phyloP scores from a whole-genome alignment of 371 early-diverging fungal genomes.

The Actinomortierella ambigua region DNA sequence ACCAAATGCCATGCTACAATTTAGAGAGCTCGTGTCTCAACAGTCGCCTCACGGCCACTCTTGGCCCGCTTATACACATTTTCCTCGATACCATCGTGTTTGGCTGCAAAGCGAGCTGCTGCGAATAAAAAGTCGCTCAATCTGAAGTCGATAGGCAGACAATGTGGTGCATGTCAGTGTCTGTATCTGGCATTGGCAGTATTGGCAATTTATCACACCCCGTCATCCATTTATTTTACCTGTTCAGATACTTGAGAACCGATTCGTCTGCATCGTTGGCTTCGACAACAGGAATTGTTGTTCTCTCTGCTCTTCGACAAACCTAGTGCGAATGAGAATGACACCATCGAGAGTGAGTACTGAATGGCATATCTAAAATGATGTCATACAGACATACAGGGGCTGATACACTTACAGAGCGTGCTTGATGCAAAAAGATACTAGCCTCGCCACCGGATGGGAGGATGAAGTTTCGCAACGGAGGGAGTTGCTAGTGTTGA shows the following conservation, averaged over 20 bases:
- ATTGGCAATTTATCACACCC: too few relatives aligned
- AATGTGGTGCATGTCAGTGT: too few relatives aligned
- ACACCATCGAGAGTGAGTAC: conserved; percentile 61
- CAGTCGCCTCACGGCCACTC: conserved; percentile 40
- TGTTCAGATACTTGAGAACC: conserved; percentile 75
- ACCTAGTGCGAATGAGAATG: conserved; percentile 51
- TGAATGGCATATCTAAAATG: conserved; percentile 73
- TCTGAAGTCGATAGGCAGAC: conserved; percentile 57
- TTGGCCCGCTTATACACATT: conserved; percentile 63
- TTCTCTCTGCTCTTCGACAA: conserved; percentile 88
- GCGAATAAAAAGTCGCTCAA: conserved; percentile 91
- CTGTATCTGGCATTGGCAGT: too few relatives aligned
- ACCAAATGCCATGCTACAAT: too few relatives aligned
- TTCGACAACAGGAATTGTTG: conserved; percentile 77
- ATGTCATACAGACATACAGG: not conserved
- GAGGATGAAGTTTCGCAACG: conserved; percentile 84
- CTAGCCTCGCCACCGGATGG: conserved; percentile 69
- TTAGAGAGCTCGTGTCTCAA: conserved; percentile 26
- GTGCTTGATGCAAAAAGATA: conserved; percentile 54
- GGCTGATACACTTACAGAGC: conserved; percentile 47
- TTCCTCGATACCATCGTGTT: conserved; percentile 68
- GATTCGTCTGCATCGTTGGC: conserved; percentile 63
- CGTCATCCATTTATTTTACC: conserved; percentile 53
- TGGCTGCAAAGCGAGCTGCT: conserved; percentile 83
- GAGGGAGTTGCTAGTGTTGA: conserved; percentile 60